Percentiles rank a stretch among this genome's conserved stretches.
phyloP scores from a whole-genome alignment of 768 basidiomycete genomes.

The Harrya chromipes region DNA sequence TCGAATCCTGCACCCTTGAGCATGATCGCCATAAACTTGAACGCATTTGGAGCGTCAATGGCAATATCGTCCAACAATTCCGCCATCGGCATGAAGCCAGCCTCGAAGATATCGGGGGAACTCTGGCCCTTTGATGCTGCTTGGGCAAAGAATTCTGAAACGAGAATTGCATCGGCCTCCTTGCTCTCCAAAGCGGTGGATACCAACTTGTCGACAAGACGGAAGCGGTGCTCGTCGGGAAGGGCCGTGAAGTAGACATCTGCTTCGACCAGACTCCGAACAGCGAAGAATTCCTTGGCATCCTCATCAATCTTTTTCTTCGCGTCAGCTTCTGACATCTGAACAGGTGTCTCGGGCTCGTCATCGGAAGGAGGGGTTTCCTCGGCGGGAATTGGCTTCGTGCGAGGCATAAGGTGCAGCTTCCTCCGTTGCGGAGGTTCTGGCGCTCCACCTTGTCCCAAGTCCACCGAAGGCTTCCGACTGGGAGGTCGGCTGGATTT shows the following conservation, averaged over 20 bases:
- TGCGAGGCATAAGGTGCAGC: slow-evolving; percentile 74
- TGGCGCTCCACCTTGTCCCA: slow-evolving; percentile 41
- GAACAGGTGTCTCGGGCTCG: slow-evolving; percentile 42
- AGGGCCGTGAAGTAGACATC: slow-evolving; percentile 81
- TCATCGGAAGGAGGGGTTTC: slow-evolving; percentile 44
- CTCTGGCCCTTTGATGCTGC: slow-evolving; percentile 60
- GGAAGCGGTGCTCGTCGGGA: slow-evolving; percentile 57
- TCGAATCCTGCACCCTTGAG: slow-evolving; percentile 64
- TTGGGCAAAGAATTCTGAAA: slow-evolving; percentile 69
- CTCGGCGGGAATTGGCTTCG: slow-evolving; percentile 54
- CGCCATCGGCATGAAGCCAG: slow-evolving; percentile 65
- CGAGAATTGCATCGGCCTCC: slow-evolving; percentile 73
- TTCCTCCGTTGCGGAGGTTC: slow-evolving; percentile 61
- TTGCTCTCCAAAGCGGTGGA: slow-evolving; percentile 76
- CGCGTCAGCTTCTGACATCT: slow-evolving; percentile 66
- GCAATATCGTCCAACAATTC: slow-evolving; percentile 86
- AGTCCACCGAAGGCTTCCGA: slow-evolving; percentile 51
- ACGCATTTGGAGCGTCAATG: slow-evolving; percentile 88
- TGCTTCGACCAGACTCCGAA: slow-evolving; percentile 83
- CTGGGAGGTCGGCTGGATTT: slow-evolving; percentile 54
- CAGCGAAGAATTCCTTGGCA: slow-evolving; percentile 80
- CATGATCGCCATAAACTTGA: slow-evolving; percentile 70
- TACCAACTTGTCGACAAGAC: slow-evolving; percentile 74
- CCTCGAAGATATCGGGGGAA: slow-evolving; percentile 60
- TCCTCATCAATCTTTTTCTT: slow-evolving; percentile 79